A percentile compares a stretch with the other conserved stretches of the same genome.
Evolutionary conservation across 805 yeast genomes (phyloP).

Genomic region (Candida ponderosae): DNA sequence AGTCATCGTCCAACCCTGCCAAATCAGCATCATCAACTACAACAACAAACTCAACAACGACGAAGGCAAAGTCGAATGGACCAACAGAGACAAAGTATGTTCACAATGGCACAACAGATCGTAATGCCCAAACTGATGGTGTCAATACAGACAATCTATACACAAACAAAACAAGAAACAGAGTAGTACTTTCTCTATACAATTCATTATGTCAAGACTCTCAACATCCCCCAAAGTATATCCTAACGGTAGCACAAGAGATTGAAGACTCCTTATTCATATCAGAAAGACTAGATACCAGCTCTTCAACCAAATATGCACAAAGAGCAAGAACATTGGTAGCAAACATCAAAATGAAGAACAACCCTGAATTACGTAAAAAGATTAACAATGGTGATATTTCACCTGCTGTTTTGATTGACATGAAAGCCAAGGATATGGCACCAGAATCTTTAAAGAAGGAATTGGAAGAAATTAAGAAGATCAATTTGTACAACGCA

Average conservation of each 20-base stretch:
- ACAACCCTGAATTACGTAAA: slow-evolving; percentile 76
- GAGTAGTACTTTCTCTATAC: slow-evolving; percentile 75
- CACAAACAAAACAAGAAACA: slow-evolving; percentile 75
- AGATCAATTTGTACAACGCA: slow-evolving; percentile 89
- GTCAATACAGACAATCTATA: slow-evolving; percentile 53
- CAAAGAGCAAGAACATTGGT: slow-evolving; percentile 81
- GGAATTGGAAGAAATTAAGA: slow-evolving; percentile 78
- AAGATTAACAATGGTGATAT: slow-evolving; percentile 64
- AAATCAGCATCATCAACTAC: slow-evolving; percentile 1
- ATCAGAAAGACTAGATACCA: slow-evolving; percentile 47
- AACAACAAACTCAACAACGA: slow-evolving; percentile 8
- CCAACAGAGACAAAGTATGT: slow-evolving; percentile 32
- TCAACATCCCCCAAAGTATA: slow-evolving; percentile 46
- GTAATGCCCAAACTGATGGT: slow-evolving; percentile 71
- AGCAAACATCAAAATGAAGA: slow-evolving; percentile 81
- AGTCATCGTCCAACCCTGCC: slow-evolving; percentile 5
- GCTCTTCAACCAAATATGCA: slow-evolving; percentile 52
- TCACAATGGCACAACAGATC: slow-evolving; percentile 45
- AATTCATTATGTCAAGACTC: slow-evolving; percentile 86
- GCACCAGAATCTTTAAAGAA: slow-evolving; percentile 87
- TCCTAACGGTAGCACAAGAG: slow-evolving; percentile 55
- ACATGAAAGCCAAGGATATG: slow-evolving; percentile 89
- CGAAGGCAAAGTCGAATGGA: slow-evolving; percentile 11
- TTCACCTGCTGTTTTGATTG: slow-evolving; percentile 54
- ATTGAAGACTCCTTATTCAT: slow-evolving; percentile 69